Evolutionary conservation across 441 rosid species (phyloP).

Genomic region (Euphorbia corollata): DNA sequence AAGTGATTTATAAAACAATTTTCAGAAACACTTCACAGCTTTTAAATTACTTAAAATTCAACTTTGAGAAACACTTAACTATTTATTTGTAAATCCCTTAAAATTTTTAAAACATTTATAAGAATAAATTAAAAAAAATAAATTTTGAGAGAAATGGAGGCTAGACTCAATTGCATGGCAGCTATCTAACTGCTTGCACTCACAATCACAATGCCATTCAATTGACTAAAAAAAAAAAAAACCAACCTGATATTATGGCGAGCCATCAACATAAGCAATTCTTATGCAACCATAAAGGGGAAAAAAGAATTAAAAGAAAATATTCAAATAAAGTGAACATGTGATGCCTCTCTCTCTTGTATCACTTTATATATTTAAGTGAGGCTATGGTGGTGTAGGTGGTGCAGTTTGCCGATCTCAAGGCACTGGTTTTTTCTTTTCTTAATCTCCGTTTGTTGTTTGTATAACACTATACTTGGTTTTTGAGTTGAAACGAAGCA

Average conservation of each 20-base stretch:
- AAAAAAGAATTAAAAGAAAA: not conserved
- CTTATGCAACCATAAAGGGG: not conserved
- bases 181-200: constrained; percentile 13
- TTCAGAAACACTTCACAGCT: too few relatives aligned
- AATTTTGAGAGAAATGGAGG: not conserved
- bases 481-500: constrained; percentile 19
- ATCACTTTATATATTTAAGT: not conserved
- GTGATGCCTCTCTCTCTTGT: constrained; percentile 9
- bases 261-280: constrained; percentile 17
- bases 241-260: constrained; percentile 17
- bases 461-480: not conserved
- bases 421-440: constrained; percentile 23
- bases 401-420: constrained; percentile 70
- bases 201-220: not conserved
- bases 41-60: too few relatives aligned
- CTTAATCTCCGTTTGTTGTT: constrained; percentile 9
- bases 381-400: constrained; percentile 36
- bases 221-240: not conserved
- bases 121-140: too few relatives aligned
- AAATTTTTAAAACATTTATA: too few relatives aligned
- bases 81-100: too few relatives aligned
- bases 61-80: too few relatives aligned
- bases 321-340: constrained; percentile 23
- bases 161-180: not conserved
- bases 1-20: too few relatives aligned